Evolutionary conservation across 805 yeast genomes (phyloP).

Genomic region (Hanseniaspora vineae): DNA sequence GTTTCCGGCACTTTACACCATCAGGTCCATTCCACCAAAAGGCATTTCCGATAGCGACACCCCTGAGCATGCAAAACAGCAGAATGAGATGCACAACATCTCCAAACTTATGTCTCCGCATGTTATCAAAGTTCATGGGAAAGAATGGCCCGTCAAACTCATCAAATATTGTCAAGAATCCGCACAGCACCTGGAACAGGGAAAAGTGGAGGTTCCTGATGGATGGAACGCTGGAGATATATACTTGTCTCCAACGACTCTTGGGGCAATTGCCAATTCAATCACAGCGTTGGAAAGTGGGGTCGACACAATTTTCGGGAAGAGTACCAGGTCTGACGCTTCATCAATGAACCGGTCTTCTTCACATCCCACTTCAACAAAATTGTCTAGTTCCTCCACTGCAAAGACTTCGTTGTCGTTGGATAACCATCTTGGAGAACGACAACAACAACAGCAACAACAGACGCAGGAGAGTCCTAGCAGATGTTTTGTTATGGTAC

Average conservation of each 20-base stretch:
- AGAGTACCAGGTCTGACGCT: too few species aligned
- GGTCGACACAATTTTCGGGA: constrained; percentile 37
- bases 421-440: neutral
- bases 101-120: constrained; percentile 13
- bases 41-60: neutral
- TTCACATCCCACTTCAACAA: neutral
- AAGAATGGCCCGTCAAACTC: constrained; percentile 53
- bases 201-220: constrained; percentile 61
- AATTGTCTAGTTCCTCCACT: neutral
- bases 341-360: neutral
- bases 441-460: neutral
- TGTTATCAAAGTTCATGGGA: constrained; percentile 59
- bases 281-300: constrained; percentile 66
- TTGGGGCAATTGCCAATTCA: constrained; percentile 63
- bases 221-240: constrained; percentile 80
- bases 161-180: constrained; percentile 46
- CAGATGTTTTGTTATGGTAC: constrained; percentile 51
- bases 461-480: constrained; percentile 10
- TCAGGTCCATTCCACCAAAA: constrained; percentile 23
- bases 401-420: neutral
- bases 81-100: neutral
- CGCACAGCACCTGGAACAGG: constrained; percentile 36
- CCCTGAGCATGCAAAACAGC: neutral
- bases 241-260: constrained; percentile 51
- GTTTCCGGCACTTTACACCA: constrained; percentile 45